Conservation (phyloP, 129 eudicot species). For the Pseudognaphalium luteoalbum region DNA sequence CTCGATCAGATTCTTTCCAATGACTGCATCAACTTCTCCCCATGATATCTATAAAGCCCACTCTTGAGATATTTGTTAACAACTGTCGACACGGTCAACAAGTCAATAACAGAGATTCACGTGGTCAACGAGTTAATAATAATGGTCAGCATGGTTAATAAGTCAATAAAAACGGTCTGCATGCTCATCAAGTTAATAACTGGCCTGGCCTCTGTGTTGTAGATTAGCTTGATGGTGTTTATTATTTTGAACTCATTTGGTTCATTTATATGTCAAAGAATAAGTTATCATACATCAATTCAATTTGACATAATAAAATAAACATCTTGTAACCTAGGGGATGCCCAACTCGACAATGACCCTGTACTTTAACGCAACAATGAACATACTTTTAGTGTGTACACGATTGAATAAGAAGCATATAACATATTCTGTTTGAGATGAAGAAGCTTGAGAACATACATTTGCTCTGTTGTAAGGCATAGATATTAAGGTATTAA, state of each 20-base stretch:
- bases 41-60: constrained; percentile 50
- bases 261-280: constrained; percentile 3
- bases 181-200: constrained; percentile 3
- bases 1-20: constrained; percentile 60
- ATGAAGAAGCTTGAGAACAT: background rate
- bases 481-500: background rate
- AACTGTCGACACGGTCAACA: constrained; percentile 14
- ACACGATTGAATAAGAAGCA: background rate
- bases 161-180: background rate
- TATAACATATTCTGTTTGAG: background rate
- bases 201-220: background rate
- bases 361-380: background rate
- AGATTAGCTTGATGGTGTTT: constrained; percentile 3
- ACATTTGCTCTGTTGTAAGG: background rate
- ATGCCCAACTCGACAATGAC: background rate
- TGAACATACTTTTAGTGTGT: too few relatives aligned
- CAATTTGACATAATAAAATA: background rate
- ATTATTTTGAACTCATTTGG: constrained; percentile 9
- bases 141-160: constrained; percentile 15
- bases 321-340: background rate
- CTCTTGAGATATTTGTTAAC: constrained; percentile 28
- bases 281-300: background rate
- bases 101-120: background rate
- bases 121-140: constrained; percentile 13
- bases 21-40: constrained; percentile 48